Conservation (phyloP, 1,284 basidiomycete genomes). For the Sparassis latifolia region DNA sequence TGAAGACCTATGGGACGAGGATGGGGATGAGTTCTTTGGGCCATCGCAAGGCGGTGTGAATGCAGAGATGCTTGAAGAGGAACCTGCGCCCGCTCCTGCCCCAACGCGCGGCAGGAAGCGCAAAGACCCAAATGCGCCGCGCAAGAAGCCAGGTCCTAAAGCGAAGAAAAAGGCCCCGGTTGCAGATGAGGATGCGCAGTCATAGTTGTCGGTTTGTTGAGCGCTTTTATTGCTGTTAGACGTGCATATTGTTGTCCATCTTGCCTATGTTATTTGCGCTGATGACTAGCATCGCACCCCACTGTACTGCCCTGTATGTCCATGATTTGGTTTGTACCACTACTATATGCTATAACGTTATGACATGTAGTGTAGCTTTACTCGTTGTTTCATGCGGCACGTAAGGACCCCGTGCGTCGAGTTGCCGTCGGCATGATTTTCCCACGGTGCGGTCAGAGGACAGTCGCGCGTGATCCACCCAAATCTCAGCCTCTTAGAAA, state of each 20-base stretch:
- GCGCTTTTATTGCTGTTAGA: neutral
- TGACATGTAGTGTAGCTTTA: neutral
- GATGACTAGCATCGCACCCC: neutral
- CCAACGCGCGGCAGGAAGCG: slow-evolving; percentile 35
- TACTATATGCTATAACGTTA: neutral
- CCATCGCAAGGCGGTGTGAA: slow-evolving; percentile 20
- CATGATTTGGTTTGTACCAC: neutral
- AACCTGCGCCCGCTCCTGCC: slow-evolving; percentile 26
- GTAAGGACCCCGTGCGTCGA: too few species aligned
- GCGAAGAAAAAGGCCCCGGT: slow-evolving; percentile 19
- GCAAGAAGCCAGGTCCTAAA: slow-evolving; percentile 31
- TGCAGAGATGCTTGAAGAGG: slow-evolving; percentile 29
- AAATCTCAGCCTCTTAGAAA: too few species aligned
- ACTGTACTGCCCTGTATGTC: neutral
- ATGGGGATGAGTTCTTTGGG: slow-evolving; percentile 79
- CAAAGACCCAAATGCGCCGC: slow-evolving; percentile 32
- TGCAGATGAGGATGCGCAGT: slow-evolving; percentile 12
- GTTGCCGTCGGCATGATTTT: too few species aligned
- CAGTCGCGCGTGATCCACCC: too few species aligned
- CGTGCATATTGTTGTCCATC: neutral
- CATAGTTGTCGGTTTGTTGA: slow-evolving; percentile 9
- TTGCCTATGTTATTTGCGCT: neutral
- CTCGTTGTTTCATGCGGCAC: too few species aligned
- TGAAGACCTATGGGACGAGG: slow-evolving; percentile 75
- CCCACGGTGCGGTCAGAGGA: too few species aligned